Evolutionary conservation across 2,329 filamentous ascomycete species (phyloP), one percentile per base, ranked within the genome.

Genomic region (Penicillium frequentans): DNA sequence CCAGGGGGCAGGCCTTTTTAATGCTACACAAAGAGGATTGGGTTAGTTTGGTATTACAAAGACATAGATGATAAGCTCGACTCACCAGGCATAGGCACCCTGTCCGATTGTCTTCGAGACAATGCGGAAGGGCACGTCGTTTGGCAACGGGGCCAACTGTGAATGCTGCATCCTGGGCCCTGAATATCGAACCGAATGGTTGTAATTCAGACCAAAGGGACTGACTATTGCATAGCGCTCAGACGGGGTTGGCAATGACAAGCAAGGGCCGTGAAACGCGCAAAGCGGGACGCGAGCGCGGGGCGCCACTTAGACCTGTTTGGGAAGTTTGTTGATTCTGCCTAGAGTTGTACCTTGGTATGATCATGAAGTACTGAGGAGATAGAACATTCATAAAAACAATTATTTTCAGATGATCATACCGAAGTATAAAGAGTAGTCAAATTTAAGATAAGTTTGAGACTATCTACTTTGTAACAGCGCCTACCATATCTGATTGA

Each of bases 31-130:
- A 46, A 33, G 55, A 60, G 13, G 44, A 65, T 23, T 16, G 33
- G 19, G 23, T 39, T 16, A 42, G 10, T 35, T 24, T 33, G 27
- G 19, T 44, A 16, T 14, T 16, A n/a, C 14, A 31, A 45, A 52
- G 11, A 19, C 11, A 19, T 42, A 14, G 33, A 21, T 8, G 23
- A 23, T 26, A 39, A 19, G 19, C 13, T 39, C 21, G 10, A 55
- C 67, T 61, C 79, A 97, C 93, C 92, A 98, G 73, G 95, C 95
- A 83, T 99, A 99, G 67, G 95, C 95, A 67, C 95, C 95, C 73
- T 91, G 89, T 55, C 95, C 95, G 68, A 99, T 96, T 14, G 95
- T 99, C 75, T 95, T 95, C 59, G 95, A 98, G 68, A 99, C 85
- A 70, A 99, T 89, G 63, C 93, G 87, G 75, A 99, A 99, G 52